Percentiles rank a stretch among this genome's conserved stretches.
Conservation (phyloP, 2,329 filamentous ascomycete species). For the Fusarium praegraminearum region DNA sequence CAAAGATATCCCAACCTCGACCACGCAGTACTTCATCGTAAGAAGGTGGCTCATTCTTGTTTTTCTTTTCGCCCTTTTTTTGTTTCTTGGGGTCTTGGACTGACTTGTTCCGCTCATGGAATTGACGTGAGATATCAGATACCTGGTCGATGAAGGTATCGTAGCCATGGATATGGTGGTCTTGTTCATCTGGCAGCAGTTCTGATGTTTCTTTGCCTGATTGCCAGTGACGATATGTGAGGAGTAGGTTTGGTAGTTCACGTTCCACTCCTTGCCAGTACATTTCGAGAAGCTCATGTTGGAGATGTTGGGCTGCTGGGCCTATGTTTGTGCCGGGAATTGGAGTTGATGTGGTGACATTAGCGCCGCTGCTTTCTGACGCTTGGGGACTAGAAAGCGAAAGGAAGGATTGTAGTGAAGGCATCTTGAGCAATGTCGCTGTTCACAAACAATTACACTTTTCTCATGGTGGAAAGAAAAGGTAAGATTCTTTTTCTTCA, state of each 20-base stretch:
- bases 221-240: slow-evolving; percentile 53
- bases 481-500: background rate
- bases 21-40: slow-evolving; percentile 41
- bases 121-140: slow-evolving; percentile 47
- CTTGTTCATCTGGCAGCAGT: slow-evolving; percentile 45
- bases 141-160: slow-evolving; percentile 56
- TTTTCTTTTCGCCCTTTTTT: background rate
- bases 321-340: slow-evolving; percentile 16
- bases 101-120: slow-evolving; percentile 45
- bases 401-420: background rate
- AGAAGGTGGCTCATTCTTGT: slow-evolving; percentile 24
- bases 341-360: slow-evolving; percentile 17
- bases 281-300: slow-evolving; percentile 35
- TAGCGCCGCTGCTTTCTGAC: background rate
- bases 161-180: slow-evolving; percentile 52
- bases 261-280: slow-evolving; percentile 55
- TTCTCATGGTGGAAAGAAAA: background rate
- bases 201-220: slow-evolving; percentile 19
- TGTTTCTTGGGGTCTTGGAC: background rate
- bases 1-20: slow-evolving; percentile 43
- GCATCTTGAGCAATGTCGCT: background rate
- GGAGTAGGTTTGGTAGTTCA: slow-evolving; percentile 53
- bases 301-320: slow-evolving; percentile 5
- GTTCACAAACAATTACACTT: background rate
- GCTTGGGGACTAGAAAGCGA: background rate